Base-by-base conservation (phyloP, 78 protist species). In the Protostelium mycophagum region DNA sequence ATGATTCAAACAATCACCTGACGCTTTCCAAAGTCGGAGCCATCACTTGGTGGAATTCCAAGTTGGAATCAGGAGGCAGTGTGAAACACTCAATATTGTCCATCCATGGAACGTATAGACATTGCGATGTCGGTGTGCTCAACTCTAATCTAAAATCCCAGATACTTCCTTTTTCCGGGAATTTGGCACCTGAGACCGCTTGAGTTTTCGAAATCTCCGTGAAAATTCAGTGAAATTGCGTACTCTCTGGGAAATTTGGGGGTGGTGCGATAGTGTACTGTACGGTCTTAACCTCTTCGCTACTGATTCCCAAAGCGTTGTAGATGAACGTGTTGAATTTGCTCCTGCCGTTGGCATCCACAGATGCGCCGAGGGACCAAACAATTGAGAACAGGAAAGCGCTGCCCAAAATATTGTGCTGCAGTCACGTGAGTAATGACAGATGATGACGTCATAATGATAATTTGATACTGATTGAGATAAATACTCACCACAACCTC, bases 351-450 rank as follows among this genome's bases (percentile, higher is more conserved):
- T 16, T n/a, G 23, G 95, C 37, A 1, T 88, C 63, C 83, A 90
- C 38, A 28, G 94, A 63, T 34, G 99, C 98, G 0, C 97, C 97
- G 5, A 98, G 86, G 37, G 95, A 95, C 99, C 99, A 98, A 90
- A 97, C 88, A 25, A 97, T 37, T 0, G 99, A 37, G 86, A 93
- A 87, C 28, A 93, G 28, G 90, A 95, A 95, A 16, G 73, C 73
- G 16, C 73, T 51, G 5, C 73, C 73, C 73, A 51, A 51, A 5
- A 25, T 51, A 25, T 51, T 51, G 31, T 25, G 73, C 73, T 51
- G 73, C 31, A 16, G 16, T 16, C 5, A 5, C 73, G 73, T 51
- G 31, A 51, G 73, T 51, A 5, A n/a, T n/a, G n/a, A n/a, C n/a
- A n/a, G n/a, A n/a, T n/a, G n/a, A n/a, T n/a, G n/a, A n/a, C n/a